Conservation (phyloP, 257 asterid genomes). For the Knoxia roxburghii region DNA sequence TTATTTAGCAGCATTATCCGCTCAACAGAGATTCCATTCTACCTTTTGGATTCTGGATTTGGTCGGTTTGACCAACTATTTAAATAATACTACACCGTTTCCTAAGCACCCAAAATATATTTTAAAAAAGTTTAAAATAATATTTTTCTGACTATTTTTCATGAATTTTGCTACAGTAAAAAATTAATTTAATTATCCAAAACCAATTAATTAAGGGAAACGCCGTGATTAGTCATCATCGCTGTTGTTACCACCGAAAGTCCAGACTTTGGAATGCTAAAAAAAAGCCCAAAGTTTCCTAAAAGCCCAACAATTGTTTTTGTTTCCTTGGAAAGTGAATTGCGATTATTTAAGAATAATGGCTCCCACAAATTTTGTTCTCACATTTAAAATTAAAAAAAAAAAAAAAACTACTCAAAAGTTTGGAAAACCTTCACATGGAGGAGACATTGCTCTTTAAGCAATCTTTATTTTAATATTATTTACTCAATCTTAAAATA, state of each 20-base stretch:
- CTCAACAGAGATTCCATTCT: not conserved
- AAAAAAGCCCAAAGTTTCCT: too few species aligned
- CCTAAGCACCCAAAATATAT: too few species aligned
- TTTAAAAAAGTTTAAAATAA: too few species aligned
- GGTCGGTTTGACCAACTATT: slow-evolving; percentile 5
- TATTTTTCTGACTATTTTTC: not conserved
- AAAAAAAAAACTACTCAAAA: too few species aligned
- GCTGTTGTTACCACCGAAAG: slow-evolving; percentile 9
- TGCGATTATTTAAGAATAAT: too few species aligned
- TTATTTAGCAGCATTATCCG: too few species aligned
- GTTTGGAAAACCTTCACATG: too few species aligned
- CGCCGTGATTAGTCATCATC: not conserved
- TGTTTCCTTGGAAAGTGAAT: not conserved
- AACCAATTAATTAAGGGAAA: not conserved
- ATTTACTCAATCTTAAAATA: too few species aligned
- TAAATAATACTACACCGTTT: not conserved
- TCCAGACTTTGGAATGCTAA: slow-evolving; percentile 1
- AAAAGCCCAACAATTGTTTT: not conserved
- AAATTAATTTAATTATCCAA: not conserved
- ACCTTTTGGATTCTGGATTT: slow-evolving; percentile 1
- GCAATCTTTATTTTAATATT: too few species aligned
- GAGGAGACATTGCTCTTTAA: too few species aligned
- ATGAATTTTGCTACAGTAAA: not conserved
- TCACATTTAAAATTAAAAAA: too few species aligned
- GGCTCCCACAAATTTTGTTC: too few species aligned